Base-by-base conservation (phyloP, 129 eudicot species). In the Helianthus annuus region DNA sequence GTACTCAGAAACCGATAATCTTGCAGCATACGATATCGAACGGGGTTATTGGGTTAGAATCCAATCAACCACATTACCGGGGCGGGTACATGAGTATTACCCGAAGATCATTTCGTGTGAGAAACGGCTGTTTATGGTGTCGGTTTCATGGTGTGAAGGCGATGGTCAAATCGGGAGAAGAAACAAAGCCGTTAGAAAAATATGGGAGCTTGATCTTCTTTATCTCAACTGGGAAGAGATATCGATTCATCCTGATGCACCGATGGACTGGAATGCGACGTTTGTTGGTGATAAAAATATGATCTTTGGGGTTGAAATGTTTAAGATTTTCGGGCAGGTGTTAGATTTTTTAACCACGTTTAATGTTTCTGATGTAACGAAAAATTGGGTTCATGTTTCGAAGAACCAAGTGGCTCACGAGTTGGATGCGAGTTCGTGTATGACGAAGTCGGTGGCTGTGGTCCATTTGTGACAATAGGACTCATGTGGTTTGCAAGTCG, bases 111-210 rank as follows among this genome's bases (percentile, higher is more conserved):
- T 90, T 14, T 82, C 87, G 1, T 88, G 88, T 39, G 79, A 76
- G 24, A 74, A 76, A 5, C 86, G 94, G 44, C 63, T 94, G 13
- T 85, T 88, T 73, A 88, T 93, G 98, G 87, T 93, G 40, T 84
- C 91, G 13, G 99, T 94, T 40, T 94, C 97, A 2, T 94, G 99
- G 99, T 94, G 99, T 73, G 99, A 94, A 72, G 99, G 99, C 11
- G 99, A 94, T 12, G 99, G 99, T 11, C 89, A 94, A 69, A 94
- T 94, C 52, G 99, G 99, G 9, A 77, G 97, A 82, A 84, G 97
- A 74, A 94, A 94, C 73, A 94, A 94, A 76, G 99, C 96, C 19
- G 95, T 94, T 63, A 68, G 97, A 55, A 94, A 94, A 82, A 78
- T 87, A 38, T 94, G 99, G 99, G 99, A 94, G 83, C 89, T 94